Percentiles rank a stretch among this genome's conserved stretches.
These are phyloP conservation scores for Mucor indicus DNA, from an alignment of 371 early-diverging fungal species.

Conservation along the genomic window DNA sequence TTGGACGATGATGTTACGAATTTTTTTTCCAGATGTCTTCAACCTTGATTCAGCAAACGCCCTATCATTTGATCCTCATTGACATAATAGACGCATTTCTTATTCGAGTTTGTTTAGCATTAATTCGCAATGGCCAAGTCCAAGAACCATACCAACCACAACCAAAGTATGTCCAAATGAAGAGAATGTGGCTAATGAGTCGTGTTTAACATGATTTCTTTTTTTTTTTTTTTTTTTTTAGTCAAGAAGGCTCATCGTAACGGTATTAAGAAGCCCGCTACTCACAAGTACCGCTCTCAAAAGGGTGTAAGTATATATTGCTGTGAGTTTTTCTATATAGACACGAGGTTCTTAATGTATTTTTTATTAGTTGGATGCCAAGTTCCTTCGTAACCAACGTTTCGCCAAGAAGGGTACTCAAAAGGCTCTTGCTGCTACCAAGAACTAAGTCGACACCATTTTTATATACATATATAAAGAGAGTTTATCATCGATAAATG, in stretches of 20 bases:
- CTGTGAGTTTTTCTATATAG: neutral
- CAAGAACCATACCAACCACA: constrained; percentile 99
- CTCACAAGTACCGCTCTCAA: constrained; percentile 83
- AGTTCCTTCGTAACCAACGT: constrained; percentile 98
- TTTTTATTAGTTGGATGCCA: constrained; percentile 76
- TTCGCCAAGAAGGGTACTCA: constrained; percentile 85
- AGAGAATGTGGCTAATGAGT: too few species aligned
- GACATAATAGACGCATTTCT: too few species aligned
- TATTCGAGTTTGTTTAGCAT: too few species aligned
- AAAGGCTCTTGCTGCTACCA: constrained; percentile 44
- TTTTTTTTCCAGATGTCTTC: too few species aligned
- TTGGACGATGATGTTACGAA: too few species aligned
- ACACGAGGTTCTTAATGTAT: neutral
- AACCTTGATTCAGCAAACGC: too few species aligned
- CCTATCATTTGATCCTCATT: too few species aligned
- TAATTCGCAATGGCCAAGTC: constrained; percentile 87
- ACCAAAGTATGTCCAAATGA: constrained; percentile 76
- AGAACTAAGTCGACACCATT: constrained; percentile 54
- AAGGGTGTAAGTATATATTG: constrained; percentile 76
- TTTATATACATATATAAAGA: neutral
- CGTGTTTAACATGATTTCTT: neutral
- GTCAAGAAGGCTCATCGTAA: constrained; percentile 98
- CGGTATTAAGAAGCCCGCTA: constrained; percentile 95
- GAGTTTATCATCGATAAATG: too few species aligned
- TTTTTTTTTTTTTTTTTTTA: constrained; percentile 17